These are phyloP conservation scores for Xylaria arbuscula DNA, from an alignment of 2,329 filamentous ascomycete genomes.

Conservation along the genomic window DNA sequence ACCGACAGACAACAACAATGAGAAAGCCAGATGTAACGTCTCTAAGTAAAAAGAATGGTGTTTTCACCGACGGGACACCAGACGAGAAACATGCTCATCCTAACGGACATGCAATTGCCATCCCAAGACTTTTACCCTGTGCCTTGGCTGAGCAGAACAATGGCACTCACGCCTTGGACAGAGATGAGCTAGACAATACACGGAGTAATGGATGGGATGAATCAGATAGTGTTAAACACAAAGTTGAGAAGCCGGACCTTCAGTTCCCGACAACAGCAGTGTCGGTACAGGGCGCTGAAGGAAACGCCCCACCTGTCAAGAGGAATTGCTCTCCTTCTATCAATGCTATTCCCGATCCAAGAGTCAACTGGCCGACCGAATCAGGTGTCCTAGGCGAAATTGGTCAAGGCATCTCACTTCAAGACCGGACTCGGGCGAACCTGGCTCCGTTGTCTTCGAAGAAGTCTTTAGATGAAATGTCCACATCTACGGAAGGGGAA, in stretches of 20 bases:
- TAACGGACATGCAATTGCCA: not conserved
- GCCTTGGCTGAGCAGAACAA: not conserved
- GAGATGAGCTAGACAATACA: not conserved
- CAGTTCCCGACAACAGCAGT: not conserved
- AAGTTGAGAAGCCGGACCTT: not conserved
- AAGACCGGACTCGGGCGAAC: conserved; percentile 5
- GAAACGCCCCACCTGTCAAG: not conserved
- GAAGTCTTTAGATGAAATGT: conserved; percentile 6
- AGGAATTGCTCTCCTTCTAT: not conserved
- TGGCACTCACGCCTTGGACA: too few species aligned
- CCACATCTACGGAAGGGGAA: conserved; percentile 2
- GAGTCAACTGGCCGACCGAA: conserved; percentile 16
- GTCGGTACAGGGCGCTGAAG: not conserved
- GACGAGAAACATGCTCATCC: not conserved
- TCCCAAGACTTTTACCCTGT: not conserved
- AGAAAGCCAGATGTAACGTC: not conserved
- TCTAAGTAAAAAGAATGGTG: not conserved
- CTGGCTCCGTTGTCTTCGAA: not conserved
- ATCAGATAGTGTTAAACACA: not conserved
- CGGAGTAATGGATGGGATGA: not conserved
- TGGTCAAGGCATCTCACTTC: conserved; percentile 1
- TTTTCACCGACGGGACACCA: not conserved
- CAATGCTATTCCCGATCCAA: not conserved
- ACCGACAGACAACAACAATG: not conserved
- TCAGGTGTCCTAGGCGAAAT: not conserved